phyloP scores from a whole-genome alignment of 768 basidiomycete genomes.

The Phlebiopsis gigantea region DNA sequence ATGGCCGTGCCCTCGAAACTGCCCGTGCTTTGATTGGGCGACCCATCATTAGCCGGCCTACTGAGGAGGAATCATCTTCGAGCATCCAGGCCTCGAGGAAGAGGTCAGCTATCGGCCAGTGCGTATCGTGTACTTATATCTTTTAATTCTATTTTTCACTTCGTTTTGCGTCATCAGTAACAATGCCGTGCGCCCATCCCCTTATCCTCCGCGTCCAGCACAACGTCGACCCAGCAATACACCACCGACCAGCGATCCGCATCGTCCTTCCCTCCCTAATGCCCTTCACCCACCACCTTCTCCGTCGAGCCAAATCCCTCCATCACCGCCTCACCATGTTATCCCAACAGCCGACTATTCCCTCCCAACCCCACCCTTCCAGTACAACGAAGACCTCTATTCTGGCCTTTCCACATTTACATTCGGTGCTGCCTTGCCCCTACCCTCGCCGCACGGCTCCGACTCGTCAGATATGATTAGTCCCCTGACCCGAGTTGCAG shows the following conservation, averaged over 20 bases:
- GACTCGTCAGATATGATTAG: constrained; percentile 29
- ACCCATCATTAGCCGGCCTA: constrained; percentile 17
- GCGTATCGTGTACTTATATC: constrained; percentile 7
- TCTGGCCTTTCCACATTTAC: constrained; percentile 36
- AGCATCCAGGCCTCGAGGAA: constrained; percentile 16
- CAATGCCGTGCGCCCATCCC: constrained; percentile 4
- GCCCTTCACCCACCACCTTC: neutral
- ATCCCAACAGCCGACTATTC: neutral
- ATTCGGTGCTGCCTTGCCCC: constrained; percentile 31
- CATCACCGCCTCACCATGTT: neutral
- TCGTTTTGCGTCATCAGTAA: constrained; percentile 6
- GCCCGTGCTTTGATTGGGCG: constrained; percentile 19
- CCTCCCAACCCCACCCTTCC: constrained; percentile 8
- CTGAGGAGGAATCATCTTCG: constrained; percentile 15
- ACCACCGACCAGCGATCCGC: constrained; percentile 12
- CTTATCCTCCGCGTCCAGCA: constrained; percentile 11
- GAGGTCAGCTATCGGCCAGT: constrained; percentile 23
- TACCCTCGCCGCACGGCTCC: constrained; percentile 17
- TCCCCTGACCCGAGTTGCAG: constrained; percentile 29
- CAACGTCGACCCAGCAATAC: constrained; percentile 19
- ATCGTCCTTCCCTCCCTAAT: constrained; percentile 17
- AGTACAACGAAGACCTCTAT: constrained; percentile 29
- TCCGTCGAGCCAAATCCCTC: neutral
- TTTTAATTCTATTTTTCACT: neutral
- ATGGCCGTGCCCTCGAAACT: constrained; percentile 17